Base-by-base conservation (phyloP, 2,329 filamentous ascomycete genomes). In the Cladobotryum protrusum region DNA sequence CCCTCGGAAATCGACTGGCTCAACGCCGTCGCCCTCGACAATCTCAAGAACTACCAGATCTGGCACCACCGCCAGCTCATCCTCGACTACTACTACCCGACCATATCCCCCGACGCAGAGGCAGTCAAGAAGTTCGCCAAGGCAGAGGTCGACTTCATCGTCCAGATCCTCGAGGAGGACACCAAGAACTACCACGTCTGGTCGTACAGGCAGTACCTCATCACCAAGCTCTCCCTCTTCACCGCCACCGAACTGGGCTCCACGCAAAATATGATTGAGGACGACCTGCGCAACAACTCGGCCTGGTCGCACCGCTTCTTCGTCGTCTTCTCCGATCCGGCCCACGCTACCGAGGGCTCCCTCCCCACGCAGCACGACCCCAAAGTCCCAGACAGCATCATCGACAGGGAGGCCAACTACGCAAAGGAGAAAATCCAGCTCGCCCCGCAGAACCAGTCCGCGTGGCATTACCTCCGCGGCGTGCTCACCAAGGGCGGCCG, bases 41-140 rank as follows among this genome's bases (percentile, higher is more conserved):
- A 96, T 66, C 83, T 95, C 62, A 99, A 99, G 70, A 99, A 97
- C 72, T 99, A 99, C 72, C 93, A 99, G 71, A 99, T 99, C 67
- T 99, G 93, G 88, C 82, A 86, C 65, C 82, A 85, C 61, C 77
- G 82, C 20, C 81, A 85, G 66, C 72, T 83, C n/a, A 72, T 86
- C 32, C 72, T 85, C 47, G 79, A 86, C 57, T 66, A 76, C 56
- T 72, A 81, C 59, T 75, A 75, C 60, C 68, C 75, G 57, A 68
- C 79, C 69, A 87, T 81, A 65, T 20, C 14, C 19, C 24, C 50
- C 18, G 83, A 75, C 65, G 58, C 69, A 71, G 66, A 76, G 72
- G 67, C 78, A 72, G 54, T 83, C 74, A 59, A 76, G 75, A 59
- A 58, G 51, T 76, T 89, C 47, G 81, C 80, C 11, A 66, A 74